A percentile compares a stretch with the other conserved stretches of the same genome.
Conservation (phyloP, 768 basidiomycete species). For the Tricholoma hemisulphureum region DNA sequence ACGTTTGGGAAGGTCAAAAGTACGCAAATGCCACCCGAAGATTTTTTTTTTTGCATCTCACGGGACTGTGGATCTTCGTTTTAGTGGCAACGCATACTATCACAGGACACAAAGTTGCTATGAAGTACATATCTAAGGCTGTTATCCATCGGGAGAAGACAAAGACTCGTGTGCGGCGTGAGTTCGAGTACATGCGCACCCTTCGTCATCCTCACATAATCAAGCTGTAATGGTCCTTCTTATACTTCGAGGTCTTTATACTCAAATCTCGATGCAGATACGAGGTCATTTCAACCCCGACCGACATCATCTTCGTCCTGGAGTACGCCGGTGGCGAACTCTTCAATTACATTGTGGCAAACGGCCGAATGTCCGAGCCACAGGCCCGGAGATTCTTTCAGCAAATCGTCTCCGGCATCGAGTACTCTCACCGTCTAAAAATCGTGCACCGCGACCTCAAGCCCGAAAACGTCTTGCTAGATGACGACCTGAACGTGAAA, state of each 20-base stretch:
- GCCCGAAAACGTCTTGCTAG: slow-evolving; percentile 91
- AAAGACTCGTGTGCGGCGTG: slow-evolving; percentile 87
- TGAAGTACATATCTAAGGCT: slow-evolving; percentile 96
- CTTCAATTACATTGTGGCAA: slow-evolving; percentile 96
- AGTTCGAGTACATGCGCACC: slow-evolving; percentile 95
- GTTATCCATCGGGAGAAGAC: slow-evolving; percentile 91
- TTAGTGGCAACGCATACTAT: slow-evolving; percentile 91
- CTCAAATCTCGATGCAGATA: slow-evolving; percentile 46
- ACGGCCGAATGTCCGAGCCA: slow-evolving; percentile 86
- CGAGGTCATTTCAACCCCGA: slow-evolving; percentile 88
- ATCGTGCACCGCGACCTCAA: slow-evolving; percentile 99
- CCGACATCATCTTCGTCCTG: slow-evolving; percentile 97
- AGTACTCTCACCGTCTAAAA: slow-evolving; percentile 93
- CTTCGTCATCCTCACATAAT: slow-evolving; percentile 96
- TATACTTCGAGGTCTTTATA: slow-evolving; percentile 6
- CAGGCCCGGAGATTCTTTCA: slow-evolving; percentile 95
- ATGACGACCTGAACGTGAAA: slow-evolving; percentile 87
- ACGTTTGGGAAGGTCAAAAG: slow-evolving; percentile 99
- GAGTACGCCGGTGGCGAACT: slow-evolving; percentile 96
- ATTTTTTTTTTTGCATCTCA: slow-evolving; percentile 10
- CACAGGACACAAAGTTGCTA: slow-evolving; percentile 93
- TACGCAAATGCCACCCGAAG: slow-evolving; percentile 42
- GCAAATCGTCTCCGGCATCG: slow-evolving; percentile 96
- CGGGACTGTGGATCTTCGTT: slow-evolving; percentile 13
- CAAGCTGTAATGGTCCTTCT: slow-evolving; percentile 70